A percentile compares a stretch with the other conserved stretches of the same genome.
These are phyloP conservation scores for Trichocomaceae sp. DNA, from an alignment of 2,329 filamentous ascomycete genomes.

Conservation along the genomic window DNA sequence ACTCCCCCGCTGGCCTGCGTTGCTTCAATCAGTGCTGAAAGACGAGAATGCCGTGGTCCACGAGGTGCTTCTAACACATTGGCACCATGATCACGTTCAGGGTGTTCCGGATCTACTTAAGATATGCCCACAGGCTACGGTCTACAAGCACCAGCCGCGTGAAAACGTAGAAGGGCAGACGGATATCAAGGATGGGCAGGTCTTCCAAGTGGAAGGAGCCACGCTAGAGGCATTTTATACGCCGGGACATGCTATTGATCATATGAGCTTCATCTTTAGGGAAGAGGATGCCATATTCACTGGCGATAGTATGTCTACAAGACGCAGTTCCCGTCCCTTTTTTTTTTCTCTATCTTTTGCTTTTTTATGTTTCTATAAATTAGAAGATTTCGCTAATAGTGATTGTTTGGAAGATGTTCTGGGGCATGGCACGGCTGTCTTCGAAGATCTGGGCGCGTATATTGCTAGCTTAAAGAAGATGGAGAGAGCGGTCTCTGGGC, in stretches of 20 bases:
- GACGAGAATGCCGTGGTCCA: conserved; percentile 63
- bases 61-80: conserved; percentile 76
- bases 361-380: background rate
- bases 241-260: conserved; percentile 74
- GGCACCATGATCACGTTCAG: conserved; percentile 80
- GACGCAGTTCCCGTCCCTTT: background rate
- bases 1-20: conserved; percentile 62
- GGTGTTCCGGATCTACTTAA: conserved; percentile 65
- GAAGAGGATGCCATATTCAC: conserved; percentile 82
- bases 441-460: conserved; percentile 68
- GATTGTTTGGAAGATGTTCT: conserved; percentile 53
- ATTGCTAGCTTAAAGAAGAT: conserved; percentile 63
- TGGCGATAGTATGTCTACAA: conserved; percentile 56
- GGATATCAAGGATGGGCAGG: conserved; percentile 51
- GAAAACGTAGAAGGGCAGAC: conserved; percentile 33
- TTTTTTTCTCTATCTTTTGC: background rate
- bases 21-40: conserved; percentile 58
- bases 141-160: conserved; percentile 62
- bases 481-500: conserved; percentile 52
- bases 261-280: conserved; percentile 68
- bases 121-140: conserved; percentile 54
- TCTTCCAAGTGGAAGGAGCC: conserved; percentile 46
- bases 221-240: conserved; percentile 62
- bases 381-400: background rate
- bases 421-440: conserved; percentile 78